Percentiles rank a stretch among this genome's conserved stretches.
Evolutionary conservation across 164 flowering plant species (phyloP).

Genomic region (Warburgia ugandensis): DNA sequence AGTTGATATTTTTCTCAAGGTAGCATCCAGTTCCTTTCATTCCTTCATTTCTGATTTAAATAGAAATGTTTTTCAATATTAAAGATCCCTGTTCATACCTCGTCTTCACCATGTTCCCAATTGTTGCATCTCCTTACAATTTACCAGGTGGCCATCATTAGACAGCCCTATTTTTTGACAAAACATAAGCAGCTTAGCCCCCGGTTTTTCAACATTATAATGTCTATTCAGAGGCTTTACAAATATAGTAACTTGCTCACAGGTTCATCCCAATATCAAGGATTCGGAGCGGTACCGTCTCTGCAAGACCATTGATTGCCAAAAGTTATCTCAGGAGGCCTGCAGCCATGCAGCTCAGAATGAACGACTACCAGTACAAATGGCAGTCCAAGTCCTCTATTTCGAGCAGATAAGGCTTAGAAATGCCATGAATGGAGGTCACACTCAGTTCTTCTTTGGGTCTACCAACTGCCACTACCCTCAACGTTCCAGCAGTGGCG

Average conservation of each 20-base stretch:
- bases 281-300: constrained; percentile 76
- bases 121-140: too few relatives aligned
- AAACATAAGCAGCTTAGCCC: too few relatives aligned
- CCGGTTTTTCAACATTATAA: too few relatives aligned
- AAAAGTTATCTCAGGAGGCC: constrained; percentile 92
- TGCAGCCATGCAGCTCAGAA: constrained; percentile 99
- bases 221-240: too few relatives aligned
- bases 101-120: too few relatives aligned
- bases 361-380: constrained; percentile 85
- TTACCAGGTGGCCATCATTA: too few relatives aligned
- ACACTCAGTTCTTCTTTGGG: constrained; percentile 73
- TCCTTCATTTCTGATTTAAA: too few relatives aligned
- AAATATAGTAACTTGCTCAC: too few relatives aligned
- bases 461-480: constrained; percentile 55
- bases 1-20: constrained; percentile 90
- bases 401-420: constrained; percentile 88
- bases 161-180: too few relatives aligned
- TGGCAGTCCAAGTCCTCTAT: constrained; percentile 93
- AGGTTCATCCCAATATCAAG: constrained; percentile 90
- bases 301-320: constrained; percentile 85
- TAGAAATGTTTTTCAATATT: too few relatives aligned
- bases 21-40: constrained; percentile 13
- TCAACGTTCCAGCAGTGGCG: constrained; percentile 76
- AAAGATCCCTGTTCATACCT: too few relatives aligned
- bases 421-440: constrained; percentile 86